Evolutionary conservation across 331 rosid species (phyloP).

Genomic region (Spiraea crenata): DNA sequence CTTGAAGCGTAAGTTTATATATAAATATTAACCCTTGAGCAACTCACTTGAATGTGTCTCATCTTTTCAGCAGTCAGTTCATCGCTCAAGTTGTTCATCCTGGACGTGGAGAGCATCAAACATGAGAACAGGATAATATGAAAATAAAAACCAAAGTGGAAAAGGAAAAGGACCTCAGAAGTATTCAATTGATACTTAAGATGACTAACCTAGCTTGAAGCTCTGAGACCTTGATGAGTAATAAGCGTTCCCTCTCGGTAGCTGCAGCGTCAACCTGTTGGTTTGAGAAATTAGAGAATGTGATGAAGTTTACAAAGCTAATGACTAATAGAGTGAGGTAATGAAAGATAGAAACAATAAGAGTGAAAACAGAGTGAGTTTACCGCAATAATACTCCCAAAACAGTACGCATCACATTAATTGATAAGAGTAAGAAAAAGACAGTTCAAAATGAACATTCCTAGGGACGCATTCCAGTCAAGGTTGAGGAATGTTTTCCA

Average conservation of each 20-base stretch:
- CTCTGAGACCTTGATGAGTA: constrained; percentile 67
- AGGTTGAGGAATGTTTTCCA: background rate
- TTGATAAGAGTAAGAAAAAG: background rate
- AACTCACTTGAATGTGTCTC: constrained; percentile 73
- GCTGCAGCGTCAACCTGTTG: constrained; percentile 60
- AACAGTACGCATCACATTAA: background rate
- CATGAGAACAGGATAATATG: background rate
- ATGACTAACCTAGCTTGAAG: constrained; percentile 73
- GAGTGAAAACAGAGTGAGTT: too few species aligned
- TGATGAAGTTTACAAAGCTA: constrained; percentile 8
- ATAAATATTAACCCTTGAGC: constrained; percentile 7
- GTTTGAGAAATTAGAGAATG: constrained; percentile 18
- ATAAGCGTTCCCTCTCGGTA: constrained; percentile 72
- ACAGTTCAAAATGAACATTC: background rate
- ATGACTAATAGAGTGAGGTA: background rate
- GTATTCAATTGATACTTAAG: constrained; percentile 3
- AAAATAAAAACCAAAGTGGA: background rate
- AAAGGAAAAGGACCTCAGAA: background rate
- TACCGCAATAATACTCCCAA: too few species aligned
- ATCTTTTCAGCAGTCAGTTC: constrained; percentile 82
- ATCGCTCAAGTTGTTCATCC: constrained; percentile 73
- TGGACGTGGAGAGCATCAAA: constrained; percentile 35
- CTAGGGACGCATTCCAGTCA: background rate
- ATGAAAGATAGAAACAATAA: too few species aligned
- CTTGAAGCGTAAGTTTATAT: background rate